Percentiles rank a stretch among this genome's conserved stretches.
These are phyloP conservation scores for Ophiostoma tasmaniense DNA, from an alignment of 2,329 filamentous ascomycete genomes.

Conservation along the genomic window DNA sequence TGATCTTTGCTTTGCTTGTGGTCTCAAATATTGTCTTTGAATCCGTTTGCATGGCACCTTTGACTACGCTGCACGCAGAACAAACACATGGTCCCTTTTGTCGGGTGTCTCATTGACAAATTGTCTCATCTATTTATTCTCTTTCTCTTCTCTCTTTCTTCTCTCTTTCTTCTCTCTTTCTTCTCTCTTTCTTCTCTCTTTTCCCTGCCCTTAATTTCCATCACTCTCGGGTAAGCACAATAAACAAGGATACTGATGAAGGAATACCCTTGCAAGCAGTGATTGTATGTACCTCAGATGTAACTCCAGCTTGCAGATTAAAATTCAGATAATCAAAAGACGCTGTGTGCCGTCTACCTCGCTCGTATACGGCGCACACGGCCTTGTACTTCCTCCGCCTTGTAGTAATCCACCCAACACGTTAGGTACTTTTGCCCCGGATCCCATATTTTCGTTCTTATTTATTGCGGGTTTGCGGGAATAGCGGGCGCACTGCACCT, in stretches of 20 bases:
- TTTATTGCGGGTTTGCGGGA: not conserved
- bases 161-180: not conserved
- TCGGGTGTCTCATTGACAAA: not conserved
- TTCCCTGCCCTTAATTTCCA: not conserved
- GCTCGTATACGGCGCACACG: not conserved
- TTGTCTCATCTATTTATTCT: not conserved
- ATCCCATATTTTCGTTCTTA: not conserved
- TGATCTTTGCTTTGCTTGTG: not conserved
- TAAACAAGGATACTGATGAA: not conserved
- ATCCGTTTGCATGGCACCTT: not conserved
- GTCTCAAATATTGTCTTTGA: not conserved
- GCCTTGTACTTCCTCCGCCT: not conserved
- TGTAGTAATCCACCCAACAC: not conserved
- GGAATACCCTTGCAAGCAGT: not conserved
- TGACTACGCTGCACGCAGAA: not conserved
- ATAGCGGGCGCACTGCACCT: not conserved
- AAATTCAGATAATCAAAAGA: not conserved
- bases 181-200: not conserved
- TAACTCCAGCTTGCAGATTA: not conserved
- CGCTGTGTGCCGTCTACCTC: not conserved
- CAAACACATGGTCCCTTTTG: not conserved
- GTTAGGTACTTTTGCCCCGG: not conserved
- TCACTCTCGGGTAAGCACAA: not conserved
- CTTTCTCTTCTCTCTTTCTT: not conserved
- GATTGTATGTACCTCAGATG: not conserved